Percentiles rank a stretch among this genome's conserved stretches.
phyloP scores from a whole-genome alignment of 441 rosid species.

The Gossypium lobatum region DNA sequence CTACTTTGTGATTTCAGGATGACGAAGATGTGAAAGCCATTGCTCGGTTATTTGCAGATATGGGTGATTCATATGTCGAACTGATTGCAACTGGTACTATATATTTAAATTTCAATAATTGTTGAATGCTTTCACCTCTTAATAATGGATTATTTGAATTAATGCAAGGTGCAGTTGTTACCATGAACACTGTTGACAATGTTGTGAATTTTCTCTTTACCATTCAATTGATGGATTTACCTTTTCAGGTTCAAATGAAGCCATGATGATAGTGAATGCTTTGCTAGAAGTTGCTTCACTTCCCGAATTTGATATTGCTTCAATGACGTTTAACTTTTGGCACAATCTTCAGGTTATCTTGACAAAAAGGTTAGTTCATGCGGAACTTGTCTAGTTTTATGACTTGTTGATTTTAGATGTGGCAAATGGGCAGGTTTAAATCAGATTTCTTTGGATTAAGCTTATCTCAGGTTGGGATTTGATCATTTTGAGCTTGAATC shows the following conservation, averaged over 20 bases:
- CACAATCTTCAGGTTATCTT: slow-evolving; percentile 91
- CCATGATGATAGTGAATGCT: slow-evolving; percentile 82
- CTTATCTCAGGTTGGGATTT: neutral
- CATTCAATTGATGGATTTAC: slow-evolving; percentile 7
- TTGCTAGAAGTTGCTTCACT: slow-evolving; percentile 89
- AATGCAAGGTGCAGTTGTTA: slow-evolving; percentile 14
- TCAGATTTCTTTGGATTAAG: neutral
- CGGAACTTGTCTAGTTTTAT: slow-evolving; percentile 12
- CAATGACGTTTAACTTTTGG: slow-evolving; percentile 99
- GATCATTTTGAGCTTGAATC: neutral
- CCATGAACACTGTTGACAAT: slow-evolving; percentile 8
- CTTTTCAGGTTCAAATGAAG: slow-evolving; percentile 76
- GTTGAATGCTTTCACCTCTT: neutral
- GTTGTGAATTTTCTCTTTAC: slow-evolving; percentile 7
- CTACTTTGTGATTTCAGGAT: slow-evolving; percentile 50
- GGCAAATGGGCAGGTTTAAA: neutral
- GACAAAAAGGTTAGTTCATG: slow-evolving; percentile 65
- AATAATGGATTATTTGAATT: slow-evolving; percentile 15
- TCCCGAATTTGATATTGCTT: slow-evolving; percentile 95
- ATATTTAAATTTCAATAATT: neutral
- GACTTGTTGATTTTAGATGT: slow-evolving; percentile 1
- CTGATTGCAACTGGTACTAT: slow-evolving; percentile 84
- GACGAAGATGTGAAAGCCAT: slow-evolving; percentile 99
- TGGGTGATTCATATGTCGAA: slow-evolving; percentile 98
- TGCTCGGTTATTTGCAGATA: slow-evolving; percentile 93